Percentiles rank a stretch among this genome's conserved stretches.
Evolutionary conservation across 371 early-diverging fungal genomes (phyloP).

Genomic region (Neoconidiobolus thromboides): DNA sequence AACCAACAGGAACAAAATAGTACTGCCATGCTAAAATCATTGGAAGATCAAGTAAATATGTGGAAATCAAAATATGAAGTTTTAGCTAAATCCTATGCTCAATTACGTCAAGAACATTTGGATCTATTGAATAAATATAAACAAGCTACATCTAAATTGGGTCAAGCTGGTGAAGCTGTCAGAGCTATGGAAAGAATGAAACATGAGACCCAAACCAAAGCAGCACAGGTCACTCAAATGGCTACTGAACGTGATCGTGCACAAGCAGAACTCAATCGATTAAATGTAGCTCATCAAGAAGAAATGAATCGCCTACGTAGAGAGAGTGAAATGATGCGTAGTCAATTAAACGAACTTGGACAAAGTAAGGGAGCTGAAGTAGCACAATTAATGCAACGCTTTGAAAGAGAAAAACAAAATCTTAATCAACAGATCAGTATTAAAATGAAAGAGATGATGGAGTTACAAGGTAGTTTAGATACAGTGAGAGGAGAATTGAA

Average conservation of each 20-base stretch:
- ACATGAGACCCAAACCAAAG: slow-evolving; percentile 31
- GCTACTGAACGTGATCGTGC: slow-evolving; percentile 64
- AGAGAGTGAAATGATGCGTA: slow-evolving; percentile 55
- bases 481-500: neutral
- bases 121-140: slow-evolving; percentile 79
- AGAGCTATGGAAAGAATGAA: slow-evolving; percentile 56
- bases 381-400: slow-evolving; percentile 40
- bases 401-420: slow-evolving; percentile 63
- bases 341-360: slow-evolving; percentile 54
- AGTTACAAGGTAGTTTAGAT: neutral
- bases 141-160: slow-evolving; percentile 56
- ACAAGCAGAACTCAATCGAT: slow-evolving; percentile 45
- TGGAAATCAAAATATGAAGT: slow-evolving; percentile 86
- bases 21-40: slow-evolving; percentile 48
- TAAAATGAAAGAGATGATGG: neutral
- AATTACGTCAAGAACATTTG: slow-evolving; percentile 88
- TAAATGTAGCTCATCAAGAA: slow-evolving; percentile 41
- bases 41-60: slow-evolving; percentile 59
- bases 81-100: slow-evolving; percentile 83
- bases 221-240: slow-evolving; percentile 16
- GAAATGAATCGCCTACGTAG: slow-evolving; percentile 59
- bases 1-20: slow-evolving; percentile 49
- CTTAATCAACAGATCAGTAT: slow-evolving; percentile 25
- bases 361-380: slow-evolving; percentile 62
- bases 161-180: slow-evolving; percentile 51